Conservation (phyloP, 2,329 filamentous ascomycete genomes). For the Didymella glomerata region DNA sequence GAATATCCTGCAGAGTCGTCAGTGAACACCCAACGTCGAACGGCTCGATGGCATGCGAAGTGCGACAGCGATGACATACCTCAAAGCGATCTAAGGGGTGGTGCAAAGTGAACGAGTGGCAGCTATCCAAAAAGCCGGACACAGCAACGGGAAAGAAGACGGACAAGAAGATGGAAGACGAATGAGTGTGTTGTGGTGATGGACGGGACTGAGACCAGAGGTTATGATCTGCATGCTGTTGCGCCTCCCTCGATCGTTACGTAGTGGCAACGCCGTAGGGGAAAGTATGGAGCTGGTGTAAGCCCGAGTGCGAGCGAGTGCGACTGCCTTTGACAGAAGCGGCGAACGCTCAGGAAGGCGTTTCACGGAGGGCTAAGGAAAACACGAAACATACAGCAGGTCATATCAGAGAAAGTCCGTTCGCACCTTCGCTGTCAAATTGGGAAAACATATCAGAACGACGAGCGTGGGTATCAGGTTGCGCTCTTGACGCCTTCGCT, state of each 20-base stretch:
- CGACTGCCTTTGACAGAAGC: conserved; percentile 5
- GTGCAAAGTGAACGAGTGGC: conserved; percentile 43
- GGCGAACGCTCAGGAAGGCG: neutral
- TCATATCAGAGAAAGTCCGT: neutral
- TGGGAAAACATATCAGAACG: neutral
- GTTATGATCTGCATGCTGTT: conserved; percentile 36
- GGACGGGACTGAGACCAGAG: conserved; percentile 22
- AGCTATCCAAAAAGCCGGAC: conserved; percentile 52
- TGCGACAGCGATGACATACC: conserved; percentile 30
- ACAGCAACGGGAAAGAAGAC: conserved; percentile 52
- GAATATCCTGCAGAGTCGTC: conserved; percentile 41
- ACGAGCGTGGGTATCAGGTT: neutral
- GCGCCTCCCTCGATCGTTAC: conserved; percentile 31
- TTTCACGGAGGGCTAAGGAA: neutral
- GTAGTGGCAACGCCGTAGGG: conserved; percentile 1
- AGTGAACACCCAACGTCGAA: neutral
- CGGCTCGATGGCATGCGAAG: neutral
- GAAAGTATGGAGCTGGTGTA: conserved; percentile 28
- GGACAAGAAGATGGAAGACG: conserved; percentile 49
- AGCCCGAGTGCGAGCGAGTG: conserved; percentile 16
- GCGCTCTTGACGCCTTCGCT: conserved; percentile 5
- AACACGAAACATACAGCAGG: neutral
- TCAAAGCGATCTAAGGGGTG: conserved; percentile 41
- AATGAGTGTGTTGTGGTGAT: conserved; percentile 47
- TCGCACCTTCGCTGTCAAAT: neutral